These are phyloP conservation scores for Colletotrichum gigasporum DNA, from an alignment of 2,329 filamentous ascomycete genomes.

Conservation along the genomic window DNA sequence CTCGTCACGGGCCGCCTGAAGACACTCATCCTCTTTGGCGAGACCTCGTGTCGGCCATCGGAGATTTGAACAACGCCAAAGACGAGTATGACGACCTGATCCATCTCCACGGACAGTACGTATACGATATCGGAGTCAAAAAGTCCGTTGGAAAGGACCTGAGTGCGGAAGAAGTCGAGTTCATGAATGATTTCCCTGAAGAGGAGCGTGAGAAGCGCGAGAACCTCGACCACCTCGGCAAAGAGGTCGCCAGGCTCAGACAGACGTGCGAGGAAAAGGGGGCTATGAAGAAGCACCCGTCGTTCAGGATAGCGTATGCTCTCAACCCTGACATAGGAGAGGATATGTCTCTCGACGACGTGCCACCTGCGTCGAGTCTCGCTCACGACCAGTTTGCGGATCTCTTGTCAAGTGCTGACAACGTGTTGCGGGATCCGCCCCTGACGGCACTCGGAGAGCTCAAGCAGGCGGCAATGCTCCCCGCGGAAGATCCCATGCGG, in stretches of 20 bases:
- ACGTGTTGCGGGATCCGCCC: constrained; percentile 51
- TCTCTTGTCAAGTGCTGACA: constrained; percentile 58
- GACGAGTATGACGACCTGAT: constrained; percentile 58
- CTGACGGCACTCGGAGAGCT: constrained; percentile 53
- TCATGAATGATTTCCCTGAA: constrained; percentile 52
- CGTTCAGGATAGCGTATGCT: constrained; percentile 48
- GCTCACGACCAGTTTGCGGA: constrained; percentile 53
- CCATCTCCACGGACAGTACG: constrained; percentile 47
- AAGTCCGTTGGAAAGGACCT: constrained; percentile 38
- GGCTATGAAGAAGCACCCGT: constrained; percentile 53
- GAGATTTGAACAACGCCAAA: constrained; percentile 55
- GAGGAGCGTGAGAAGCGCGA: constrained; percentile 45
- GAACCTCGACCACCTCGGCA: constrained; percentile 45
- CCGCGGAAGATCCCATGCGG: constrained; percentile 45
- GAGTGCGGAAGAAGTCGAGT: constrained; percentile 51
- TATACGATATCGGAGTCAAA: constrained; percentile 48
- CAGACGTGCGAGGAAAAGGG: constrained; percentile 50
- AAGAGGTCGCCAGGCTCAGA: constrained; percentile 46
- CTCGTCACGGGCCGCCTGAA: constrained; percentile 43
- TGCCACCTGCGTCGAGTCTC: constrained; percentile 40
- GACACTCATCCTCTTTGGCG: constrained; percentile 59
- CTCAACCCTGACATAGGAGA: constrained; percentile 50
- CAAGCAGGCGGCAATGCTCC: constrained; percentile 47
- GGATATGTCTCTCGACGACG: constrained; percentile 52
- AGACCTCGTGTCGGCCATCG: constrained; percentile 52